These are phyloP conservation scores for Diutina scorzettiae DNA, from an alignment of 1,139 yeast genomes.

Conservation along the genomic window DNA sequence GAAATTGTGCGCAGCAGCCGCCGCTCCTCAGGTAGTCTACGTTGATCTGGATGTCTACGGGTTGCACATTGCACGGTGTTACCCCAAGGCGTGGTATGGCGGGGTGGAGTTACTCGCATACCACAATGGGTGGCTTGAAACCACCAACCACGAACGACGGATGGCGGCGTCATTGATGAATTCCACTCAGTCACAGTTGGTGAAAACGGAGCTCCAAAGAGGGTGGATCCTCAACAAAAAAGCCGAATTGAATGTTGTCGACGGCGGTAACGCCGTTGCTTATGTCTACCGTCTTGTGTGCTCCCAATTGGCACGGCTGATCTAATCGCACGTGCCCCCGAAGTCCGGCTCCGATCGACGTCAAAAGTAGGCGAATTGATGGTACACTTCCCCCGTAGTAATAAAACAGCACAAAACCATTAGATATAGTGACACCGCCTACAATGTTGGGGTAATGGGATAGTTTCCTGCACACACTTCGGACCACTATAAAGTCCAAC, in stretches of 20 bases:
- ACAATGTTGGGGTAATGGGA: not conserved
- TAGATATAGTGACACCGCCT: no score
- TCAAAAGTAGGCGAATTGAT: no score
- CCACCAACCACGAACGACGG: not conserved
- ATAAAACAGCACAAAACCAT: no score
- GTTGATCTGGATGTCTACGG: constrained; percentile 4
- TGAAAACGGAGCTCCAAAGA: not conserved
- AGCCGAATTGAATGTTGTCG: not conserved
- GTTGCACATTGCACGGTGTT: not conserved
- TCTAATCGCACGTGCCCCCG: constrained; percentile 1
- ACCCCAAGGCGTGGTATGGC: not conserved
- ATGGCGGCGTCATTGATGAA: not conserved
- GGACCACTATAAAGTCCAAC: not conserved
- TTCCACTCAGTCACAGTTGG: not conserved
- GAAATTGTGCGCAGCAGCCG: not conserved
- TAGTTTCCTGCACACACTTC: not conserved
- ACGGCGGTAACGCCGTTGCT: not conserved
- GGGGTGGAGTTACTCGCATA: not conserved
- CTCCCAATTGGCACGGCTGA: not conserved
- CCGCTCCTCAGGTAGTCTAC: not conserved
- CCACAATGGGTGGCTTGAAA: not conserved
- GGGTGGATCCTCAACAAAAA: constrained; percentile 3
- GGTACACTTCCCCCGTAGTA: no score
- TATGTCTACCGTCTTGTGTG: not conserved
- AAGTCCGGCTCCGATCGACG: no score